phyloP scores from a whole-genome alignment of 805 yeast genomes.

The Debaryomyces castellii region DNA sequence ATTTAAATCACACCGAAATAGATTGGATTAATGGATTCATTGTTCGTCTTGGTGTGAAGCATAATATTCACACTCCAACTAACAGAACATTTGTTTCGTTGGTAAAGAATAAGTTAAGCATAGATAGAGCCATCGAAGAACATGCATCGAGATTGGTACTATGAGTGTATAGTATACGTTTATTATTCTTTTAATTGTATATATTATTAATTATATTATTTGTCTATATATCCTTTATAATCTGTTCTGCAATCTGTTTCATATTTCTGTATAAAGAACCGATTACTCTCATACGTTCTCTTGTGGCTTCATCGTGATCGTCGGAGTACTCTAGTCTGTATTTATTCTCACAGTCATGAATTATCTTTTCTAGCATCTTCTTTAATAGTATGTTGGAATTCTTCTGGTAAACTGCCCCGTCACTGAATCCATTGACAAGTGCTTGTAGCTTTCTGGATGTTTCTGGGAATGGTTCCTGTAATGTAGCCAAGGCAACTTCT shows the following conservation, averaged over 20 bases:
- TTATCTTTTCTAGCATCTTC: conserved; percentile 30
- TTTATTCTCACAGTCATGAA: conserved; percentile 20
- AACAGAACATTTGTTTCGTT: conserved; percentile 48
- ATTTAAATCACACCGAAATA: conserved; percentile 66
- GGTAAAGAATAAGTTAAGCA: conserved; percentile 38
- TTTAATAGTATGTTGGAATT: conserved; percentile 27
- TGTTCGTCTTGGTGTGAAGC: conserved; percentile 50
- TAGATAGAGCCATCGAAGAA: conserved; percentile 27
- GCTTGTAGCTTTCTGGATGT: conserved; percentile 34
- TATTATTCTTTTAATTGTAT: background rate
- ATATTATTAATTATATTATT: conserved; percentile 1
- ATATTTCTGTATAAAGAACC: conserved; percentile 25
- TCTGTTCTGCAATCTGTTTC: conserved; percentile 20
- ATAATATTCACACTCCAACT: conserved; percentile 43
- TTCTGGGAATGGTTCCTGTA: conserved; percentile 35
- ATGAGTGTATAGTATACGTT: background rate
- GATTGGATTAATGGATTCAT: conserved; percentile 84
- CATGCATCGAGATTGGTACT: conserved; percentile 6
- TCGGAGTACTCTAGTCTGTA: conserved; percentile 15
- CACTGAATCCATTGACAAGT: conserved; percentile 47
- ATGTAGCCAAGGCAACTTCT: conserved; percentile 67
- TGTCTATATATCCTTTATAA: conserved; percentile 4
- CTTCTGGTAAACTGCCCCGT: conserved; percentile 40
- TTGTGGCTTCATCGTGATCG: conserved; percentile 13
- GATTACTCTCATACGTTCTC: conserved; percentile 17